These are phyloP conservation scores for Beauveria rudraprayagi DNA, from an alignment of 2,329 filamentous ascomycete species.

Conservation along the genomic window DNA sequence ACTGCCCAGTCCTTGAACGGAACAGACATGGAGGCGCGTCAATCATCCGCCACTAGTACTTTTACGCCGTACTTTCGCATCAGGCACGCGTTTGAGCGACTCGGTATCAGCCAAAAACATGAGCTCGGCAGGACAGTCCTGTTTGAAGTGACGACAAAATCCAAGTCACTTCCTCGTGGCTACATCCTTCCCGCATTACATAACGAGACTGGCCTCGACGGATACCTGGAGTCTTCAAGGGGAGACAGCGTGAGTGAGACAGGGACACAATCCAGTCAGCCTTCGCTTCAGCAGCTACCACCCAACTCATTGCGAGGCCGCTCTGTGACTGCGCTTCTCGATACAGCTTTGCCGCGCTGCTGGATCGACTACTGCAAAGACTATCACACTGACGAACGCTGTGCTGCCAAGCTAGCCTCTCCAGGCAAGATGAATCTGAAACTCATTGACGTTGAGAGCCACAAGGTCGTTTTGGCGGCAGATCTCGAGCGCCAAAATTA, in stretches of 20 bases:
- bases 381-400: conserved; percentile 21
- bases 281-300: not conserved
- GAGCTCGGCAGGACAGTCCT: conserved; percentile 27
- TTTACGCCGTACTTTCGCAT: conserved; percentile 32
- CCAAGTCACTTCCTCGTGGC: conserved; percentile 28
- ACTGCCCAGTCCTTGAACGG: not conserved
- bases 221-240: conserved; percentile 15
- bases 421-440: conserved; percentile 18
- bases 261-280: not conserved
- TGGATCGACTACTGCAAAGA: conserved; percentile 29
- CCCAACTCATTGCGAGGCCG: conserved; percentile 22
- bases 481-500: conserved; percentile 18
- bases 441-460: conserved; percentile 25
- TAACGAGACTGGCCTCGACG: conserved; percentile 18
- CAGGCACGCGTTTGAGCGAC: conserved; percentile 29
- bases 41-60: conserved; percentile 18
- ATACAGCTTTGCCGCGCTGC: conserved; percentile 21
- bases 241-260: conserved; percentile 7
- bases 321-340: conserved; percentile 22
- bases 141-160: conserved; percentile 29
- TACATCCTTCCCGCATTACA: conserved; percentile 26
- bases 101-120: conserved; percentile 29
- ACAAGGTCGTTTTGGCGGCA: conserved; percentile 22
- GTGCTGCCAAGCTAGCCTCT: conserved; percentile 12
- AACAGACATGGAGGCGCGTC: not conserved